Conservation (phyloP, 2,329 filamentous ascomycete species). For the Pseudogymnoascus sp. region DNA sequence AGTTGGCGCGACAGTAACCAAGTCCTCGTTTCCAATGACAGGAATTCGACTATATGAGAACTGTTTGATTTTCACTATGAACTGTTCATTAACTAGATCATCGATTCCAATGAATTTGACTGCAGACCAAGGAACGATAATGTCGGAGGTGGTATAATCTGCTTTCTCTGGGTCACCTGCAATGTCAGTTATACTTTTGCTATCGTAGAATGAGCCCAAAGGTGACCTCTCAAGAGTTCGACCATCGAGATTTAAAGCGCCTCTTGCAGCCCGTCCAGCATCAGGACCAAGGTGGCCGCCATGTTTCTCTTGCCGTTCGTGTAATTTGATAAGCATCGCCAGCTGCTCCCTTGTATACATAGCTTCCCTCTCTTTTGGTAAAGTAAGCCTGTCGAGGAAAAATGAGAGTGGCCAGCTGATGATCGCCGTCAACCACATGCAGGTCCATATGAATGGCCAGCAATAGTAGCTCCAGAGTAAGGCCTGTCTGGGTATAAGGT, state of each 20-base stretch:
- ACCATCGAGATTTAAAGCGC: conserved; percentile 22
- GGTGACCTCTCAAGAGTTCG: conserved; percentile 14
- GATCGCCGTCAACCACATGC: conserved; percentile 22
- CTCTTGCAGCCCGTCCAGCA: conserved; percentile 20
- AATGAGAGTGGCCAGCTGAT: conserved; percentile 23
- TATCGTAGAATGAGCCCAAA: background rate
- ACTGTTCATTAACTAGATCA: conserved; percentile 20
- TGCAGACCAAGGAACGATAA: conserved; percentile 20
- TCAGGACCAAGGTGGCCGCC: conserved; percentile 20
- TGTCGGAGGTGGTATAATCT: conserved; percentile 10
- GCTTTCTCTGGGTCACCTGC: conserved; percentile 8
- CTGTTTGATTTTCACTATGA: conserved; percentile 21
- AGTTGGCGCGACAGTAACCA: background rate
- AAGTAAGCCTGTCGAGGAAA: conserved; percentile 17
- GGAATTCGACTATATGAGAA: conserved; percentile 27
- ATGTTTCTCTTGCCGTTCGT: conserved; percentile 19
- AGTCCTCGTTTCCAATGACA: conserved; percentile 18
- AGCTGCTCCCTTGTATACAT: conserved; percentile 22
- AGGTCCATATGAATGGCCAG: conserved; percentile 22
- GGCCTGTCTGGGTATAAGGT: conserved; percentile 20
- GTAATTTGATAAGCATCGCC: conserved; percentile 20
- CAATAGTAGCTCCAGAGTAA: conserved; percentile 24
- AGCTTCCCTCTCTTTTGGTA: background rate
- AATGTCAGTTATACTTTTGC: background rate
- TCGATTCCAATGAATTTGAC: conserved; percentile 23